Percentiles rank a stretch among this genome's conserved stretches.
These are phyloP conservation scores for Tolypocladium amazonense DNA, from an alignment of 2,329 filamentous ascomycete species.

Conservation along the genomic window DNA sequence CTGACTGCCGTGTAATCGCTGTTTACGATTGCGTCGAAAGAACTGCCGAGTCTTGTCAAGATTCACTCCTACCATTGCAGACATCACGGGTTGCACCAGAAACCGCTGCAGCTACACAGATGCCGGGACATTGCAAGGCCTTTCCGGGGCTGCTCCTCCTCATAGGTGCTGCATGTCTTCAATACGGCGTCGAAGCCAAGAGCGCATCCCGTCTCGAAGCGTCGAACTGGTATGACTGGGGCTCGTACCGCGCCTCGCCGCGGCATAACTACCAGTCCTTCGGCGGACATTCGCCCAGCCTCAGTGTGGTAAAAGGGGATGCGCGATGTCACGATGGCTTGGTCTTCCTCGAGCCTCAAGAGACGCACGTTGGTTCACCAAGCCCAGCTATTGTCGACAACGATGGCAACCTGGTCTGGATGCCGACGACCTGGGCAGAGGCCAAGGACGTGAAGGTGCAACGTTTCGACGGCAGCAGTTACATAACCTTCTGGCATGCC, in stretches of 20 bases:
- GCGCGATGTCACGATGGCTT: conserved; percentile 24
- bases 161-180: not conserved
- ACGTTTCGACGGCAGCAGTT: not conserved
- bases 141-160: not conserved
- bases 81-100: not conserved
- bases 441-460: conserved; percentile 13
- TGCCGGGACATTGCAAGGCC: not conserved
- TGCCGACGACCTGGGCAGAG: conserved; percentile 17
- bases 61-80: not conserved
- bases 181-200: not conserved
- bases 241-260: conserved; percentile 11
- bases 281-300: conserved; percentile 16
- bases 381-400: conserved; percentile 33
- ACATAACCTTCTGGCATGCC: conserved; percentile 20
- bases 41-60: not conserved
- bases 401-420: conserved; percentile 34
- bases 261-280: conserved; percentile 10
- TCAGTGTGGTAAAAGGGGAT: conserved; percentile 17
- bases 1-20: not conserved
- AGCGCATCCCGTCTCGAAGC: not conserved
- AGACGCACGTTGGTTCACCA: conserved; percentile 20
- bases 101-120: not conserved
- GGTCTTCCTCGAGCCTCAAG: conserved; percentile 27
- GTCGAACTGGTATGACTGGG: conserved; percentile 11
- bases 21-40: too few relatives aligned